Percentiles rank a stretch among this genome's conserved stretches.
These are phyloP conservation scores for Isatis lusitanica DNA, from an alignment of 441 rosid species.

Conservation along the genomic window DNA sequence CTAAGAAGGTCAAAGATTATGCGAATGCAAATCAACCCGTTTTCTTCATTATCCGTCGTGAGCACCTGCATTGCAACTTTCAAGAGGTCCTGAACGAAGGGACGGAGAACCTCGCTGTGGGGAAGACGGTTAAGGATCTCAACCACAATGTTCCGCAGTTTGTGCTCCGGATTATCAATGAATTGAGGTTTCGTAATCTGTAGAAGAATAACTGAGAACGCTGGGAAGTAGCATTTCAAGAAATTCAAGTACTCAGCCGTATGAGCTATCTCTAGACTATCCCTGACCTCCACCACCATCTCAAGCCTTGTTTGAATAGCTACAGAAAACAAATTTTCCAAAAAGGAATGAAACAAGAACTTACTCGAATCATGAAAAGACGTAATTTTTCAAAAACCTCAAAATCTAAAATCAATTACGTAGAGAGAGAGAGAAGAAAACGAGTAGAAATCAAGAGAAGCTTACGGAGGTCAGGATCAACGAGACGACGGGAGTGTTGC, in stretches of 20 bases:
- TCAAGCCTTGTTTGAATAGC: slow-evolving; percentile 80
- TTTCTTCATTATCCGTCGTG: slow-evolving; percentile 93
- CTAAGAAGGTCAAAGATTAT: slow-evolving; percentile 94
- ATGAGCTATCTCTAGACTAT: slow-evolving; percentile 97
- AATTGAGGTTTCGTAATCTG: slow-evolving; percentile 89
- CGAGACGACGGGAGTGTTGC: slow-evolving; percentile 83
- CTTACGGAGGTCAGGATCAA: slow-evolving; percentile 79
- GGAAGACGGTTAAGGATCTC: slow-evolving; percentile 99
- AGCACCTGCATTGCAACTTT: slow-evolving; percentile 98
- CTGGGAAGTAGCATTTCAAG: slow-evolving; percentile 90
- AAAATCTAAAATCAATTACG: no score
- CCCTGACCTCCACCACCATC: slow-evolving; percentile 96
- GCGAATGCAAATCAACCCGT: slow-evolving; percentile 93
- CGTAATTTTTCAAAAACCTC: no score
- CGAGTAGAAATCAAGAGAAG: neutral
- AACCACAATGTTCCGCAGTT: slow-evolving; percentile 84
- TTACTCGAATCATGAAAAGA: neutral
- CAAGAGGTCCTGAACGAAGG: slow-evolving; percentile 96
- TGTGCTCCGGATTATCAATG: slow-evolving; percentile 87
- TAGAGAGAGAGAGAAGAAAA: neutral
- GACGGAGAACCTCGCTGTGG: slow-evolving; percentile 97
- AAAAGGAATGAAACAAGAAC: neutral
- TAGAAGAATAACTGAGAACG: slow-evolving; percentile 78
- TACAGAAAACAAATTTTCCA: slow-evolving; percentile 39
- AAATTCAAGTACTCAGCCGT: slow-evolving; percentile 97